Evolutionary conservation across 148 eudicot species (phyloP).

Genomic region (Bassia scoparia): DNA sequence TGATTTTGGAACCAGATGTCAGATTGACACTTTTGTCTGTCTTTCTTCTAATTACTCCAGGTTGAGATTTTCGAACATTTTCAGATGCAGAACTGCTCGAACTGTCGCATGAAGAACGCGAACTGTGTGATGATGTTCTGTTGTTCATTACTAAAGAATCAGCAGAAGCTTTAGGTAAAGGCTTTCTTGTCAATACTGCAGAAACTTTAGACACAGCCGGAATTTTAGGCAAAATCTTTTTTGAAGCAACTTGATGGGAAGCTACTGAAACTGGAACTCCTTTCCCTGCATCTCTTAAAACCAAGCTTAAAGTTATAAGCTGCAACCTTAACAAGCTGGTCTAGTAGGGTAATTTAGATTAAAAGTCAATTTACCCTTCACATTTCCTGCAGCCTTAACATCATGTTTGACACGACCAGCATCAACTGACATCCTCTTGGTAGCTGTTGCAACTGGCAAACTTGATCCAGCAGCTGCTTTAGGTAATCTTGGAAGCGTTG

Average conservation of each 20-base stretch:
- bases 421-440: constrained; percentile 48
- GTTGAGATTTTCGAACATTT: constrained; percentile 33
- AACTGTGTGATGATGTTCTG: constrained; percentile 34
- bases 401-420: constrained; percentile 48
- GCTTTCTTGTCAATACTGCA: constrained; percentile 32
- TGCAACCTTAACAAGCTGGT: background rate
- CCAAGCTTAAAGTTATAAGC: constrained; percentile 4
- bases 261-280: constrained; percentile 34
- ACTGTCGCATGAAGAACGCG: constrained; percentile 51
- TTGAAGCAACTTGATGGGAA: constrained; percentile 33
- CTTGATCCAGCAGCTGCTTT: constrained; percentile 35
- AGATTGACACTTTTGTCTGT: constrained; percentile 33
- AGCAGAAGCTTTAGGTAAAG: constrained; percentile 42
- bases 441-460: constrained; percentile 30
- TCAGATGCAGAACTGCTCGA: constrained; percentile 47
- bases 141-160: constrained; percentile 41
- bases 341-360: background rate
- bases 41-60: constrained; percentile 37
- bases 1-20: constrained; percentile 42
- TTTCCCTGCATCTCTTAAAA: constrained; percentile 41
- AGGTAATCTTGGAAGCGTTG: constrained; percentile 40
- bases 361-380: constrained; percentile 28
- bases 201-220: constrained; percentile 36
- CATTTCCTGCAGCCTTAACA: constrained; percentile 33
- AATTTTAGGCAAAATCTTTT: constrained; percentile 44